A percentile compares a stretch with the other conserved stretches of the same genome.
These are phyloP conservation scores for Cicer bijugum DNA, from an alignment of 306 rosid species.

Conservation along the genomic window DNA sequence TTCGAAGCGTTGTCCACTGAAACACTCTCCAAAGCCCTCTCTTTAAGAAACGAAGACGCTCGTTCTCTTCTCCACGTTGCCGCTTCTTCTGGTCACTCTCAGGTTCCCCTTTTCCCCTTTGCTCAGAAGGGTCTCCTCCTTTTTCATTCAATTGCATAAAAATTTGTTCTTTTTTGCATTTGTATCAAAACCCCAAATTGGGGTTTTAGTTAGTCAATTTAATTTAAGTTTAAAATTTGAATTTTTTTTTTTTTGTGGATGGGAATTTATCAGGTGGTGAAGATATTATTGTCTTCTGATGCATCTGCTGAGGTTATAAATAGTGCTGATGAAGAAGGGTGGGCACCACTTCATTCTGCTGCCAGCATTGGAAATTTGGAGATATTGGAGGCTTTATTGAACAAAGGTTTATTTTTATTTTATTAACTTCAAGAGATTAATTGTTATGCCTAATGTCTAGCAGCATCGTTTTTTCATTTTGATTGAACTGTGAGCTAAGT, in stretches of 20 bases:
- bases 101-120: conserved; percentile 51
- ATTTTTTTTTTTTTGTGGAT: not conserved
- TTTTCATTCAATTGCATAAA: conserved; percentile 27
- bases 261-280: conserved; percentile 58
- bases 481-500: conserved; percentile 14
- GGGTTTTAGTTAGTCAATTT: conserved; percentile 32
- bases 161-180: conserved; percentile 29
- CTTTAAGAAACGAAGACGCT: conserved; percentile 73
- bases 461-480: conserved; percentile 1
- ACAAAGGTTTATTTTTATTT: conserved; percentile 52
- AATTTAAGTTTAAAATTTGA: conserved; percentile 10
- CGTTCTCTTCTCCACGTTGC: conserved; percentile 70
- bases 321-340: conserved; percentile 86
- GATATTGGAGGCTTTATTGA: conserved; percentile 62
- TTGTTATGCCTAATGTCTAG: not conserved
- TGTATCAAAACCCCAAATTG: not conserved
- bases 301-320: conserved; percentile 59
- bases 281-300: conserved; percentile 59
- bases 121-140: not conserved
- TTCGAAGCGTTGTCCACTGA: conserved; percentile 55
- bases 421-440: not conserved
- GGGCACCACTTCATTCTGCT: conserved; percentile 94
- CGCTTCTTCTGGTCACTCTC: conserved; percentile 65
- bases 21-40: conserved; percentile 60
- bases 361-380: conserved; percentile 76